phyloP scores from a whole-genome alignment of 1,284 basidiomycete species.

The Microbotryum lychnidis-dioicae region DNA sequence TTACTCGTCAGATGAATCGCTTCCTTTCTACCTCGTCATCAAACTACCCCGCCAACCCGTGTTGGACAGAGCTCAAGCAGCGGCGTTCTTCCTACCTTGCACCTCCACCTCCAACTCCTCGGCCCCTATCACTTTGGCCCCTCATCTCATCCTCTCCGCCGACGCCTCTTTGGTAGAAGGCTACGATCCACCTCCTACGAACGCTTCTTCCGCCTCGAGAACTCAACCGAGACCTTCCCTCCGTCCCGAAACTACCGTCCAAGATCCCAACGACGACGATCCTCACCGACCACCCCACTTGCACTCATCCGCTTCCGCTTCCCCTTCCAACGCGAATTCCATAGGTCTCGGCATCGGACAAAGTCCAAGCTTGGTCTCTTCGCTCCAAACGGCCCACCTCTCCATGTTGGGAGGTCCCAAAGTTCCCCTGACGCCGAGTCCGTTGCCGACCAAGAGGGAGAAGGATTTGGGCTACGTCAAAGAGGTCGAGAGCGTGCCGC shows the following conservation, averaged over 20 bases:
- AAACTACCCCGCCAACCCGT: conserved; percentile 1
- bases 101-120: background rate
- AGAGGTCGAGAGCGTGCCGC: background rate
- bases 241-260: background rate
- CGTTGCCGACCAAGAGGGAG: background rate
- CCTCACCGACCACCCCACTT: background rate
- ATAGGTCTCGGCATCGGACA: no score
- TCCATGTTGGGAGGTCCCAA: background rate
- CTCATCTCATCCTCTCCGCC: conserved; percentile 13
- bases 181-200: background rate
- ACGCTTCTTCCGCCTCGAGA: background rate
- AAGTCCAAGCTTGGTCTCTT: no score
- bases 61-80: conserved; percentile 15
- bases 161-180: conserved; percentile 14
- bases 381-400: no score
- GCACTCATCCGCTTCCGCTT: background rate
- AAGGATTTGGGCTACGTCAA: background rate
- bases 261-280: background rate
- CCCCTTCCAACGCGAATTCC: background rate
- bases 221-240: background rate
- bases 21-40: conserved; percentile 11
- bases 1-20: conserved; percentile 10
- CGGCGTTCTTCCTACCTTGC: conserved; percentile 11
- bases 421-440: background rate
- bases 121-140: background rate